A percentile compares a stretch with the other conserved stretches of the same genome.
These are phyloP conservation scores for Chlamydomonas sphaeroides DNA, from an alignment of 139 green algal species.

Conservation along the genomic window DNA sequence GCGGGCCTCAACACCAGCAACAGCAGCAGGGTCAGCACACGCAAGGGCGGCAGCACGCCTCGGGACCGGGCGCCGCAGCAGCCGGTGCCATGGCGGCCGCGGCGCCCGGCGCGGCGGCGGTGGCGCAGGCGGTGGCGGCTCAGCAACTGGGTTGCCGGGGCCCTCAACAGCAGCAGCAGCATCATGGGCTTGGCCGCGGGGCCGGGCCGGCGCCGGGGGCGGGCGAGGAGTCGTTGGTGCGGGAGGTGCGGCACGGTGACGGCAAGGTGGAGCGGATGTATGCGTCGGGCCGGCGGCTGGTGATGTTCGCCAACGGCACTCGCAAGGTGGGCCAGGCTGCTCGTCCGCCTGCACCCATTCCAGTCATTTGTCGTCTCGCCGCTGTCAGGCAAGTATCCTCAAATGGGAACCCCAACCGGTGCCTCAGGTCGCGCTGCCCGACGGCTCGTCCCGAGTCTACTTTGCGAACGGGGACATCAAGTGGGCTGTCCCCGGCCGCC, in stretches of 20 bases:
- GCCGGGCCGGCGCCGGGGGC: neutral
- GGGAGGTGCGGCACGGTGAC: constrained; percentile 59
- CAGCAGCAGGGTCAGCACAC: neutral
- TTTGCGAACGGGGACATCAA: constrained; percentile 94
- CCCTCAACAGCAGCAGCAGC: neutral
- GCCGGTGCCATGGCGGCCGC: neutral
- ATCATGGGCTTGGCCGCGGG: neutral
- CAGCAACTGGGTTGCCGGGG: neutral
- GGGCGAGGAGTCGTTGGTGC: constrained; percentile 20
- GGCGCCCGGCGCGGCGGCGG: neutral
- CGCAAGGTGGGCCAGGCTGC: constrained; percentile 45
- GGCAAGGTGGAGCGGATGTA: constrained; percentile 73
- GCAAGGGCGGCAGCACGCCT: no score
- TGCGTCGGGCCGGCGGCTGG: constrained; percentile 50
- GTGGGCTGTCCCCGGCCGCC: constrained; percentile 31
- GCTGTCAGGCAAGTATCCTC: no score
- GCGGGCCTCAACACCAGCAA: no score
- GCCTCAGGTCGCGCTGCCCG: constrained; percentile 35
- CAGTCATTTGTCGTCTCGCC: no score
- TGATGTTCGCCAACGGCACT: constrained; percentile 80
- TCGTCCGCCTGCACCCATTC: neutral
- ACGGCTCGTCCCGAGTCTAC: constrained; percentile 61
- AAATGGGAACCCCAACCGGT: no score
- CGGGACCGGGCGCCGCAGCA: no score
- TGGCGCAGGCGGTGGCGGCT: neutral